Evolutionary conservation across 192 early-diverging fungal species (phyloP).

Genomic region (Coemansia sp.): DNA sequence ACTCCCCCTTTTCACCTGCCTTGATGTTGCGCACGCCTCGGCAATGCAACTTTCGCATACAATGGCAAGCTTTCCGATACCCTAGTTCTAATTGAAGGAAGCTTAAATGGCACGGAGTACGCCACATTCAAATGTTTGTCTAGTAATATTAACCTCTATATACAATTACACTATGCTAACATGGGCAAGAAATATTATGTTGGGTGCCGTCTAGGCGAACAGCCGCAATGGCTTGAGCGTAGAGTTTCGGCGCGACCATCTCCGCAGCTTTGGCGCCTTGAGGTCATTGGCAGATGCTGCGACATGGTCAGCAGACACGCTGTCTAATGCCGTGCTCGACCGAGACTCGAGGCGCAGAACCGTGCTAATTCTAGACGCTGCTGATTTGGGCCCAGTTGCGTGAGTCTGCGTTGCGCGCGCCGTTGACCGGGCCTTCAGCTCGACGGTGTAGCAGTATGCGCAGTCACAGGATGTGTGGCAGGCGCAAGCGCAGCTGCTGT

Average conservation of each 20-base stretch:
- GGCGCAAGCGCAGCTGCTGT: constrained; percentile 13
- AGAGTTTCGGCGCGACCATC: constrained; percentile 13
- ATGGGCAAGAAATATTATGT: not conserved
- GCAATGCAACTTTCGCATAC: not conserved
- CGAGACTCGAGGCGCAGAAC: constrained; percentile 14
- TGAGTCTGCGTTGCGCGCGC: not conserved
- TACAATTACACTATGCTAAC: not conserved
- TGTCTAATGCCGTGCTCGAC: constrained; percentile 2
- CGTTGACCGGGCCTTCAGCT: constrained; percentile 15
- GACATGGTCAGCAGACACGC: not conserved
- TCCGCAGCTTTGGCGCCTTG: not conserved
- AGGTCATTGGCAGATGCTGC: not conserved
- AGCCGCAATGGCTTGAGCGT: constrained; percentile 10
- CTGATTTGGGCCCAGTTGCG: not conserved
- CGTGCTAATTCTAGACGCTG: constrained; percentile 6
- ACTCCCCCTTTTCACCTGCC: not conserved
- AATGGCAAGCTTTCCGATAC: not conserved
- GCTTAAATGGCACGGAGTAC: too few species aligned
- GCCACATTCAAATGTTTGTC: not conserved
- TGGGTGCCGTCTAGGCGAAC: not conserved
- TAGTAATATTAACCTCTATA: not conserved
- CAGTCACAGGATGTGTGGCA: constrained; percentile 43
- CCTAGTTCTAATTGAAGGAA: not conserved
- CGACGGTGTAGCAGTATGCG: constrained; percentile 14
- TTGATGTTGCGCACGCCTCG: not conserved